A percentile compares a stretch with the other conserved stretches of the same genome.
Evolutionary conservation across 179 eudicot species (phyloP).

Genomic region (Vitellaria paradoxa): DNA sequence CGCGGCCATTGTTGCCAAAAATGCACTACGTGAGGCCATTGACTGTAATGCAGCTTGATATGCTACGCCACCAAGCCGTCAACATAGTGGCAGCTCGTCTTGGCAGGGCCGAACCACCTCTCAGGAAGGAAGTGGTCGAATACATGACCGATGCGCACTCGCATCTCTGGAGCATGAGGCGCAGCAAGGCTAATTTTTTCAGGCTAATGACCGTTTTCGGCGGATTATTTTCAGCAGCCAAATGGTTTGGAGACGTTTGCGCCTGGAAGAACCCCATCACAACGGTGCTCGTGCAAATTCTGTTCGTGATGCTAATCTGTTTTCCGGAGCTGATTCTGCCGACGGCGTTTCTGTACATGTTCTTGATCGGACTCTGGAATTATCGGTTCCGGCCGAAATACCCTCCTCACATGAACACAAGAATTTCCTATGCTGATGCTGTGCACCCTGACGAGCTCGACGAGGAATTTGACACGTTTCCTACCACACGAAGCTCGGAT

Average conservation of each 20-base stretch:
- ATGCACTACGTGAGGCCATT: constrained; percentile 77
- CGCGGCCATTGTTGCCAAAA: constrained; percentile 66
- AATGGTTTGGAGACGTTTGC: constrained; percentile 73
- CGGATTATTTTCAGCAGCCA: constrained; percentile 47
- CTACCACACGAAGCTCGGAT: constrained; percentile 42
- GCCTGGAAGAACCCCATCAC: constrained; percentile 66
- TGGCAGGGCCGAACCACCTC: constrained; percentile 74
- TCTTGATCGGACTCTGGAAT: constrained; percentile 72
- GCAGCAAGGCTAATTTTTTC: constrained; percentile 80
- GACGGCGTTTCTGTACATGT: constrained; percentile 67
- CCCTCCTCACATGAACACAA: constrained; percentile 23
- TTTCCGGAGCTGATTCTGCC: constrained; percentile 74
- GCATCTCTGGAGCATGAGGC: constrained; percentile 84
- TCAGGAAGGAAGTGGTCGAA: constrained; percentile 63
- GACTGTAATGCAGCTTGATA: constrained; percentile 46
- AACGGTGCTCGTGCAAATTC: constrained; percentile 57
- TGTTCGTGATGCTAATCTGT: constrained; percentile 57
- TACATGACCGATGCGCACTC: constrained; percentile 77
- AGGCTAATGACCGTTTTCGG: constrained; percentile 50
- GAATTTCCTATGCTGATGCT: constrained; percentile 57
- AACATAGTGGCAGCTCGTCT: constrained; percentile 56
- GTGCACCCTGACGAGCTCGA: constrained; percentile 67
- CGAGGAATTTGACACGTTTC: constrained; percentile 24
- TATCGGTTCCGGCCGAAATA: constrained; percentile 47
- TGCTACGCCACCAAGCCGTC: constrained; percentile 55